Conservation (phyloP, 2,329 filamentous ascomycete genomes). For the Aspergillus amoenus region DNA sequence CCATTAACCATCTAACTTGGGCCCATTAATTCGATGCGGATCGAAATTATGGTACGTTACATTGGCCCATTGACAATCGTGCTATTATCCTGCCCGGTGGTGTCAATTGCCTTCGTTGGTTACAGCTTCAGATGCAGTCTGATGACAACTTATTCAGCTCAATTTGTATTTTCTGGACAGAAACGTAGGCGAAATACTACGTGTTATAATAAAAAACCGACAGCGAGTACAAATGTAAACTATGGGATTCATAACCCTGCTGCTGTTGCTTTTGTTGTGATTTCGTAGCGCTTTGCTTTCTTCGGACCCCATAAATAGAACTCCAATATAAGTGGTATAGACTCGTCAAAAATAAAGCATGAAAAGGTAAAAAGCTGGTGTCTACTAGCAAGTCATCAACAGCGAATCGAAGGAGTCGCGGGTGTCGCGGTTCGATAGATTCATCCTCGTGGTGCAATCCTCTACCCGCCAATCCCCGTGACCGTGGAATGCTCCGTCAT, state of each 20-base stretch:
- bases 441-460: constrained; percentile 10
- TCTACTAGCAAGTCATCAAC: constrained; percentile 29
- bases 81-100: neutral
- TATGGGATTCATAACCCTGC: constrained; percentile 5
- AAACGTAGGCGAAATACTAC: constrained; percentile 17
- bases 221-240: constrained; percentile 2
- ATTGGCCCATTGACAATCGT: neutral
- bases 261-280: constrained; percentile 8
- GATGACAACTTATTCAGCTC: neutral
- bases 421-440: constrained; percentile 6
- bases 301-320: constrained; percentile 13
- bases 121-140: constrained; percentile 4
- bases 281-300: constrained; percentile 9
- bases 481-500: constrained; percentile 17
- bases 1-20: no score
- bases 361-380: constrained; percentile 33
- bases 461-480: constrained; percentile 20
- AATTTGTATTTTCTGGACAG: neutral
- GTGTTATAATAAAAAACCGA: neutral
- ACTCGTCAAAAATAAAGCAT: constrained; percentile 28
- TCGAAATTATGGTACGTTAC: neutral
- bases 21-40: no score
- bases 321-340: constrained; percentile 26
- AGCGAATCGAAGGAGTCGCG: constrained; percentile 22
- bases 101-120: neutral